Conservation (phyloP, 2,329 filamentous ascomycete genomes). For the Fonsecaea pugnacius region DNA sequence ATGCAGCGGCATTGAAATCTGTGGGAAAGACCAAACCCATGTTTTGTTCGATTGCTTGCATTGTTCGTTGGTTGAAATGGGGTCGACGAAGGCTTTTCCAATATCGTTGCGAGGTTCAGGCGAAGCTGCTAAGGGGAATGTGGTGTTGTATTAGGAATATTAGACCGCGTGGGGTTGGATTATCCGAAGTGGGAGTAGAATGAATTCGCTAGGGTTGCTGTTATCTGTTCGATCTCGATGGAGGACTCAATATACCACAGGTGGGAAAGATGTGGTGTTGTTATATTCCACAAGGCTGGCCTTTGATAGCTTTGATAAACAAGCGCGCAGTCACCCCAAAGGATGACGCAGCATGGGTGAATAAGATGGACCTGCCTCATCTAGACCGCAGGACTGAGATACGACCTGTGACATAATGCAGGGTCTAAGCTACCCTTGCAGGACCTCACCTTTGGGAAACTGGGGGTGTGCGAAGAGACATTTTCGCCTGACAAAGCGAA, state of each 20-base stretch:
- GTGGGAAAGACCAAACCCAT: constrained; percentile 5
- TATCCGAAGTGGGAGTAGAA: background rate
- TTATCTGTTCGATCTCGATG: background rate
- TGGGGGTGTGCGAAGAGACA: background rate
- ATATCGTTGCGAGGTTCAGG: background rate
- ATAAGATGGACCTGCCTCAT: background rate
- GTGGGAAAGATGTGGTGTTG: background rate
- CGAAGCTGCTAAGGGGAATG: background rate
- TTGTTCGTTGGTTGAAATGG: background rate
- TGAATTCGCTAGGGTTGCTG: background rate
- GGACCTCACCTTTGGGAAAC: background rate
- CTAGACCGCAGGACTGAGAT: background rate
- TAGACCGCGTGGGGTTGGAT: background rate
- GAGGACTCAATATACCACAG: background rate
- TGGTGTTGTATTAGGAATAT: background rate
- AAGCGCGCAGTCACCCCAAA: background rate
- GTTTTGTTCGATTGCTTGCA: constrained; percentile 6
- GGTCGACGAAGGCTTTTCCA: background rate
- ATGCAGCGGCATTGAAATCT: constrained; percentile 1
- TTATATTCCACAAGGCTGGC: constrained; percentile 3
- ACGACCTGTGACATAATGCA: background rate
- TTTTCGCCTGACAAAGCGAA: background rate
- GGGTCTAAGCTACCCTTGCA: background rate
- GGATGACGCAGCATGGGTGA: background rate
- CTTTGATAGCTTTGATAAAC: no score